Base-by-base conservation (phyloP, 2,329 filamentous ascomycete genomes). In the Beauveria brongniartii region DNA sequence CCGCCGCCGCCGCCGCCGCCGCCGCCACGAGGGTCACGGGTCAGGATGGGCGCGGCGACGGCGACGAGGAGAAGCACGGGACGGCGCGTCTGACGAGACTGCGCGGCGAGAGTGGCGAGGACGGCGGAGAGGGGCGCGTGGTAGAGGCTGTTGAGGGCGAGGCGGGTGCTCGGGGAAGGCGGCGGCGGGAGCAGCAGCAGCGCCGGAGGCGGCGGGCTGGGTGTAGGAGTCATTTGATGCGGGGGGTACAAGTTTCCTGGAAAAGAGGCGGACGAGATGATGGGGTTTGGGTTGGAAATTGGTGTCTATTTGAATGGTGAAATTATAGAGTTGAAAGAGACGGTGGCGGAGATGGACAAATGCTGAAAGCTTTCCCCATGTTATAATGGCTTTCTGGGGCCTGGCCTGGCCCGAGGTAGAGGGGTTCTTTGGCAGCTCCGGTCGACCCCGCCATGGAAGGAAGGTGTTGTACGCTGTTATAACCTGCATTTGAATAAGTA, bases 101-200 rank as follows among this genome's bases (percentile, higher is more conserved):
- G 67, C 12, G 72, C 68, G 53, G 76, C 78, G 22, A 86, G 72
- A 53, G 75, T 78, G 22, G 77, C 70, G 63, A 89, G 77, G 50
- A 81, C 79, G 10, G 79, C 75, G 56, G 78, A 78, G 47, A 90
- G 71, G 2, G 86, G 74, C n/a, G 79, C 77, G 40, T 80, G 78
- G 69, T 90, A 90, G 48, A 84, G 82, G 34, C 81, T 79, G 63
- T 77, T 78, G 63, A 91, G 75, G 1, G 80, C 71, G 12, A 74
- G 69, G 51, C 78, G 75, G 16, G 75, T 79, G 54, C 80, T 75
- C 9, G 84, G 82, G 34, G 87, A 85, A 54, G 87, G 84, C 48
- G 82, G 78, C 20, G 88, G 82, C 58, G 91, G 77, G 18, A 91
- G 77, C 41, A 91, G 78, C 26, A 88, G 77, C 54, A 81, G 83